Conservation (phyloP, 495 filamentous ascomycete species). For the Aspergillus cavernicola region DNA sequence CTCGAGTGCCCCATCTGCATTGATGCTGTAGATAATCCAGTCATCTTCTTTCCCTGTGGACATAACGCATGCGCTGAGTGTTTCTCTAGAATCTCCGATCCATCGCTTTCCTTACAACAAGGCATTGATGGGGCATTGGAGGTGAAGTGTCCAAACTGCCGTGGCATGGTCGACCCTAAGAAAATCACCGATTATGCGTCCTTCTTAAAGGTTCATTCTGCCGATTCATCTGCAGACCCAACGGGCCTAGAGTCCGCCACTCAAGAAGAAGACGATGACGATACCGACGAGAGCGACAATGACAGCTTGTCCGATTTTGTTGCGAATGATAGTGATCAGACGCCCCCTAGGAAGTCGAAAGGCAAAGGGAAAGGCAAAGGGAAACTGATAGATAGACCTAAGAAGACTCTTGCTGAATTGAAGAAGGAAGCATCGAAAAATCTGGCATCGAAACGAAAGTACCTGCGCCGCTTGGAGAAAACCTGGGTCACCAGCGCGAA, state of each 20-base stretch:
- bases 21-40: slow-evolving; percentile 69
- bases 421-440: slow-evolving; percentile 62
- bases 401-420: slow-evolving; percentile 56
- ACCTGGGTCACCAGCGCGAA: slow-evolving; percentile 75
- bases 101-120: slow-evolving; percentile 47
- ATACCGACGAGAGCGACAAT: slow-evolving; percentile 36
- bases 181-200: slow-evolving; percentile 68
- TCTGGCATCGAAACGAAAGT: slow-evolving; percentile 59
- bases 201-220: slow-evolving; percentile 74
- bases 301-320: slow-evolving; percentile 56
- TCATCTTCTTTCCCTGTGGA: slow-evolving; percentile 81
- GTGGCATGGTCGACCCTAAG: slow-evolving; percentile 55
- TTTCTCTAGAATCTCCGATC: slow-evolving; percentile 68
- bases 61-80: slow-evolving; percentile 80
- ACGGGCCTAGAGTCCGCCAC: slow-evolving; percentile 22
- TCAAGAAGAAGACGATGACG: slow-evolving; percentile 35
- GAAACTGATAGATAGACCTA: slow-evolving; percentile 32
- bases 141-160: slow-evolving; percentile 74
- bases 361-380: slow-evolving; percentile 45
- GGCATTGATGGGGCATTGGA: slow-evolving; percentile 54
- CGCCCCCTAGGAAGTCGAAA: slow-evolving; percentile 30
- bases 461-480: slow-evolving; percentile 60
- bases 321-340: slow-evolving; percentile 36
- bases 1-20: slow-evolving; percentile 79
- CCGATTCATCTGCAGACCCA: slow-evolving; percentile 33